These are phyloP conservation scores for Alternaria conjuncta DNA, from an alignment of 2,329 filamentous ascomycete species.

Conservation along the genomic window DNA sequence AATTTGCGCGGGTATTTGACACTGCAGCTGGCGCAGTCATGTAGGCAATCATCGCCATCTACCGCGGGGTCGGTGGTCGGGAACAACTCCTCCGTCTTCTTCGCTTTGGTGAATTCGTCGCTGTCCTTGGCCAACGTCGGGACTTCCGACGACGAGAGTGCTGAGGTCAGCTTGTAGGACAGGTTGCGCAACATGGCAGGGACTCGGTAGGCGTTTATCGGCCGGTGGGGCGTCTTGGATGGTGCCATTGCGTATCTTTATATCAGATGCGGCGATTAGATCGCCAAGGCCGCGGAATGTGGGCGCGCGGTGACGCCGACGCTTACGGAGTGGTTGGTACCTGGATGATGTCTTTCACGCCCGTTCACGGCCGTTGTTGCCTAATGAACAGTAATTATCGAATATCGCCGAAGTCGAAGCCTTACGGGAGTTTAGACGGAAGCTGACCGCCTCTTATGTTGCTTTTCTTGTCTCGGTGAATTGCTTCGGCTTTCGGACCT, in stretches of 20 bases:
- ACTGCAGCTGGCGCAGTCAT: slow-evolving; percentile 83
- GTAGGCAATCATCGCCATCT: slow-evolving; percentile 88
- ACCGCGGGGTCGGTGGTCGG: slow-evolving; percentile 73
- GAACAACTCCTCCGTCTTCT: slow-evolving; percentile 67
- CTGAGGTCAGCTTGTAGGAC: slow-evolving; percentile 46
- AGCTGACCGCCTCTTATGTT: slow-evolving; percentile 3
- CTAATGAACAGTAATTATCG: too few relatives aligned
- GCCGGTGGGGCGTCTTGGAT: slow-evolving; percentile 27
- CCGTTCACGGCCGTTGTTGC: background rate
- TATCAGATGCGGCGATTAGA: slow-evolving; percentile 48
- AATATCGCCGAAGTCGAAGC: too few relatives aligned
- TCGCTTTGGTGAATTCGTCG: slow-evolving; percentile 57
- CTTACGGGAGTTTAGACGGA: too few relatives aligned
- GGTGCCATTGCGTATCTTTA: slow-evolving; percentile 31
- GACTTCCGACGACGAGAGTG: slow-evolving; percentile 38
- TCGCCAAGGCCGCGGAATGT: slow-evolving; percentile 44
- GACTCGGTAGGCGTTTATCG: slow-evolving; percentile 45
- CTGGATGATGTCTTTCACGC: slow-evolving; percentile 2
- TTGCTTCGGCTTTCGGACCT: background rate
- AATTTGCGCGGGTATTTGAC: slow-evolving; percentile 78
- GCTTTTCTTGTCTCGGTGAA: slow-evolving; percentile 1
- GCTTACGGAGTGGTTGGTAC: slow-evolving; percentile 1
- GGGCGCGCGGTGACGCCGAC: slow-evolving; percentile 25
- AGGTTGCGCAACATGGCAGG: slow-evolving; percentile 46
- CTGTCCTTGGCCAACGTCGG: slow-evolving; percentile 35